phyloP scores from a whole-genome alignment of 225 moss, liverwort and hornwort genomes.

The Thuidium tamariscinum region DNA sequence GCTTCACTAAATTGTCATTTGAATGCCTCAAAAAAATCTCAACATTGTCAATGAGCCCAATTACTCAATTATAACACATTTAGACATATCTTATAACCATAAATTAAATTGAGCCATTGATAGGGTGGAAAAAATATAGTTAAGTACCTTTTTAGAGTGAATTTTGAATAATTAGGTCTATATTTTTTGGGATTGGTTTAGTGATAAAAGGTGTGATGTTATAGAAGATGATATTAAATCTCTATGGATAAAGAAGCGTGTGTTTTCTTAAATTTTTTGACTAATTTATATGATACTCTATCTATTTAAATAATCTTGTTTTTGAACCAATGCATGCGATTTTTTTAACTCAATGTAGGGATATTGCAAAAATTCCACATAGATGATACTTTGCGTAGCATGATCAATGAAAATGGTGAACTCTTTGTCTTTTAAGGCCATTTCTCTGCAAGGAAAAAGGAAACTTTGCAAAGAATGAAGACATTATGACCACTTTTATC shows the following conservation, averaged over 20 bases:
- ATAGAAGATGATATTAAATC: background rate
- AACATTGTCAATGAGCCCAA: accelerated
- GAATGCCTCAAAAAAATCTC: background rate
- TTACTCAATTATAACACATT: background rate
- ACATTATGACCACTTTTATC: too few relatives aligned
- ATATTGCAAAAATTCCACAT: background rate
- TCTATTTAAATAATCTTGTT: background rate
- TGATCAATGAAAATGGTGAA: background rate
- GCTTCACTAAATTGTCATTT: background rate
- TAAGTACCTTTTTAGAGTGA: background rate
- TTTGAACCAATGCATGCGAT: background rate
- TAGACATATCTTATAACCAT: accelerated
- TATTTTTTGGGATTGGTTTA: background rate
- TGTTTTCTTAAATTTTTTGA: background rate
- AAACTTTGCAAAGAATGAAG: too few relatives aligned
- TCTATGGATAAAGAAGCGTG: background rate
- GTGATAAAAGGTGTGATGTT: background rate
- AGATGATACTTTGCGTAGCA: background rate
- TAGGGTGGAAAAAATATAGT: background rate
- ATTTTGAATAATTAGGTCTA: background rate
- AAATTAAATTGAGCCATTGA: background rate
- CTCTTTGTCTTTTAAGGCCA: too few relatives aligned
- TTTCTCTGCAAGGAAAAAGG: too few relatives aligned
- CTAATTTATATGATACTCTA: background rate
- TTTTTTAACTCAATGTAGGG: background rate